Percentiles rank a stretch among this genome's conserved stretches.
Evolutionary conservation across 2,329 filamentous ascomycete genomes (phyloP).

Genomic region (Ophiocordyceps camponoti-floridani): DNA sequence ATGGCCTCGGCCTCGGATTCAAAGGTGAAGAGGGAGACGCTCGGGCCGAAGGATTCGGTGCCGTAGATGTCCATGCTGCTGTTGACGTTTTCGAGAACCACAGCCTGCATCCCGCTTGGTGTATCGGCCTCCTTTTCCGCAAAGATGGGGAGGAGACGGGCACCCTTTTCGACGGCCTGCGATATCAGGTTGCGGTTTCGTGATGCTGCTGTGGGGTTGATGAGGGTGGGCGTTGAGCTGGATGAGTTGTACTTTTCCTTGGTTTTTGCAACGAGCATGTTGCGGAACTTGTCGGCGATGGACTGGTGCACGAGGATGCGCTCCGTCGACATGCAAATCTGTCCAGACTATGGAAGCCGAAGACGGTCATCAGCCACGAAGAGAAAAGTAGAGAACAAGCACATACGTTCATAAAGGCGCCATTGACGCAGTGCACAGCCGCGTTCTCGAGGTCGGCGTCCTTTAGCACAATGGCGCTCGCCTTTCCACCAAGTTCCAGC

Average conservation of each 20-base stretch:
- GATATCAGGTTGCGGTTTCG: conserved; percentile 50
- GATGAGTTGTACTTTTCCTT: conserved; percentile 28
- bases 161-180: conserved; percentile 53
- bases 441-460: conserved; percentile 63
- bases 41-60: conserved; percentile 63
- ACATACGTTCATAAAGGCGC: conserved; percentile 47
- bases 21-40: conserved; percentile 48
- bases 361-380: neutral
- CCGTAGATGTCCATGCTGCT: conserved; percentile 55
- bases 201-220: conserved; percentile 45
- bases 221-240: conserved; percentile 48
- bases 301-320: conserved; percentile 42
- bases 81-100: conserved; percentile 47
- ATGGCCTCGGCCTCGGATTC: conserved; percentile 56
- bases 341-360: conserved; percentile 26
- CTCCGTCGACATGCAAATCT: conserved; percentile 79
- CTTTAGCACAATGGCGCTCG: conserved; percentile 58
- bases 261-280: conserved; percentile 18
- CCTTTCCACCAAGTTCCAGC: conserved; percentile 72
- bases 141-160: conserved; percentile 20
- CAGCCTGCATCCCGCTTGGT: conserved; percentile 36
- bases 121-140: conserved; percentile 18
- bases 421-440: conserved; percentile 47
- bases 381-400: neutral
- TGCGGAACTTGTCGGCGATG: conserved; percentile 26